Conservation (phyloP, 2,329 filamentous ascomycete genomes). For the Phaeosphaeria sp. region DNA sequence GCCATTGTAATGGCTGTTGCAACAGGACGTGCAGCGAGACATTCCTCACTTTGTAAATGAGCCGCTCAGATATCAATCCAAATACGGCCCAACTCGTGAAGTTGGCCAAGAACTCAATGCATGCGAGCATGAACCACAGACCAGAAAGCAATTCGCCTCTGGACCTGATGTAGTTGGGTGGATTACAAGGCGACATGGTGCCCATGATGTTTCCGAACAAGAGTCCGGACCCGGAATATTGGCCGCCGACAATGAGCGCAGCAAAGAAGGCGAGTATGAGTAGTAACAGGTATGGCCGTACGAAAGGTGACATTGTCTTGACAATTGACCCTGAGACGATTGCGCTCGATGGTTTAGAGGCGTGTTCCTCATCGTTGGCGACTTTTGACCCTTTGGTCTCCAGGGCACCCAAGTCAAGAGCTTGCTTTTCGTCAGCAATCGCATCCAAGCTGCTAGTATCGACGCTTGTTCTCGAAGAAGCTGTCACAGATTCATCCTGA, state of each 20-base stretch:
- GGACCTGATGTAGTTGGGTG: constrained; percentile 56
- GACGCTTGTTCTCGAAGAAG: constrained; percentile 26
- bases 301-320: constrained; percentile 45
- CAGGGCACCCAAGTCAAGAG: constrained; percentile 2
- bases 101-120: constrained; percentile 68
- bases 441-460: constrained; percentile 29
- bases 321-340: constrained; percentile 35
- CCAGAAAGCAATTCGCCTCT: constrained; percentile 62
- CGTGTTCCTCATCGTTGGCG: not conserved
- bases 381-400: constrained; percentile 10
- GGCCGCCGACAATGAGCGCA: constrained; percentile 62
- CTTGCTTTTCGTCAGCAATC: constrained; percentile 27
- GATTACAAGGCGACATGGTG: constrained; percentile 62
- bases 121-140: constrained; percentile 67
- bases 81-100: constrained; percentile 65
- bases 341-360: constrained; percentile 18
- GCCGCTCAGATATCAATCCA: constrained; percentile 67
- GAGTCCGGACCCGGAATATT: constrained; percentile 64
- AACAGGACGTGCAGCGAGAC: constrained; percentile 70
- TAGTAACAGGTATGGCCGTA: constrained; percentile 54
- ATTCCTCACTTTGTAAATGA: constrained; percentile 69
- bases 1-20: constrained; percentile 73
- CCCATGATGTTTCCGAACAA: constrained; percentile 68
- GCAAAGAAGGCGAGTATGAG: constrained; percentile 59
- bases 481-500: constrained; percentile 46